Base-by-base conservation (phyloP, 768 basidiomycete genomes). In the Lactifluus echinatus region DNA sequence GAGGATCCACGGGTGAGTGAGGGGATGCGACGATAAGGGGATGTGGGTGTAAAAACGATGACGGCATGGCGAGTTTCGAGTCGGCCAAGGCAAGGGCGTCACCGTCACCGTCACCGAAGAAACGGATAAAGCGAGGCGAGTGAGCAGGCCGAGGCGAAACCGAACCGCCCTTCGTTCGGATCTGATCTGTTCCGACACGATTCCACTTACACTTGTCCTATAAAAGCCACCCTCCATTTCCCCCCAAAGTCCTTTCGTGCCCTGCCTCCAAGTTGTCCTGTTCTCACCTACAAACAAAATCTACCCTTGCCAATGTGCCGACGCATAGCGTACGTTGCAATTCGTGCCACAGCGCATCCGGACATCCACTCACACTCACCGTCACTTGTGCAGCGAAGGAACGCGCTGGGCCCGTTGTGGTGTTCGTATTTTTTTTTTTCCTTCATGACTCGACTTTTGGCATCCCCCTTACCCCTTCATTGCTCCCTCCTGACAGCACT, bases 351-450 rank as follows among this genome's bases (percentile, higher is more conserved):
- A 26, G 12, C 26, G 51, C 24, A 26, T 62, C 26, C 39, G 48
- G 42, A 46, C 65, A 61, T 26, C 64, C 55, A 46, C 28, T 62
- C 46, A 31, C 21, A 26, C 53, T 11, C 24, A 31, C 10, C 31
- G 29, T 6, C 2, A 48, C 39, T 57, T 56, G 56, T 54, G 24
- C 68, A 88, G 87, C 58, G 80, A 87, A 78, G 87, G 87, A 69
- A 89, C 87, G 19, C 79, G 79, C 23, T 89, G 87, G 87, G 71
- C 74, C 53, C 77, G 75, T 58, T 89, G 87, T 69, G 82, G 83
- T 64, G 87, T 89, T 70, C 53, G 72, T 52, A 31, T 31, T 31
- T 4, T 5, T 23, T 33, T 40, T 33, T 57, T 37, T 48, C 56
- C 39, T 23, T 47, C 10, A 17, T 26, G 24, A 29, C 36, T 46